Conservation (phyloP, 164 flowering plant species). For the Kalanchoe fedtschenkoi region DNA sequence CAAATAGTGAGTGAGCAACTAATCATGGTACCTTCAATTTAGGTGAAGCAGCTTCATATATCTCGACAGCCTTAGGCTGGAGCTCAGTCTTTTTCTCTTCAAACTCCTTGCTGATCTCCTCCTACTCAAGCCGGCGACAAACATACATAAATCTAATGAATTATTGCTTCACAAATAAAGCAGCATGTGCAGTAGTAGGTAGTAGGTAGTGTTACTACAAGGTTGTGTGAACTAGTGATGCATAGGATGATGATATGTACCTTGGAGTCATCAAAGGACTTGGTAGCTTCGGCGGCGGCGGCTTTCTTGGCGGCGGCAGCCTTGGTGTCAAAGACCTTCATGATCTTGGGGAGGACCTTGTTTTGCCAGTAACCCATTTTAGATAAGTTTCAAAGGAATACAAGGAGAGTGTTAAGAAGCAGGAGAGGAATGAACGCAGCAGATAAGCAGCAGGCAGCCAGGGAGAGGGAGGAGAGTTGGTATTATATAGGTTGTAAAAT, state of each 20-base stretch:
- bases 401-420: too few species aligned
- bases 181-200: too few species aligned
- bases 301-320: conserved; percentile 39
- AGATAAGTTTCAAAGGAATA: conserved; percentile 1
- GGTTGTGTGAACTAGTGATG: too few species aligned
- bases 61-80: conserved; percentile 58
- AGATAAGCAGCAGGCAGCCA: too few species aligned
- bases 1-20: not conserved
- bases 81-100: conserved; percentile 77
- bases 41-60: conserved; percentile 58
- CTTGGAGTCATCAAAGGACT: conserved; percentile 71
- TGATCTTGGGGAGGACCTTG: conserved; percentile 76
- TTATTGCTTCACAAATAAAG: too few species aligned
- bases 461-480: conserved; percentile 6
- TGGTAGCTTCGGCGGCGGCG: conserved; percentile 71
- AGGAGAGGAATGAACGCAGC: not conserved
- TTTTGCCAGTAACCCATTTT: conserved; percentile 76
- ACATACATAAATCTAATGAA: too few species aligned
- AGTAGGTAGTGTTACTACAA: too few species aligned
- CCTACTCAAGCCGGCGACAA: conserved; percentile 37
- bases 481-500: conserved; percentile 2
- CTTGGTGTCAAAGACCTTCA: conserved; percentile 64
- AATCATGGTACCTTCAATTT: conserved; percentile 60
- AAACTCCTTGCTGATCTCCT: conserved; percentile 52
- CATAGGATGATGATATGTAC: too few species aligned